Percentiles rank a stretch among this genome's conserved stretches.
Evolutionary conservation across 352 stramenopile genomes (phyloP).

Genomic region (Pythium rhizo-oryzae): DNA sequence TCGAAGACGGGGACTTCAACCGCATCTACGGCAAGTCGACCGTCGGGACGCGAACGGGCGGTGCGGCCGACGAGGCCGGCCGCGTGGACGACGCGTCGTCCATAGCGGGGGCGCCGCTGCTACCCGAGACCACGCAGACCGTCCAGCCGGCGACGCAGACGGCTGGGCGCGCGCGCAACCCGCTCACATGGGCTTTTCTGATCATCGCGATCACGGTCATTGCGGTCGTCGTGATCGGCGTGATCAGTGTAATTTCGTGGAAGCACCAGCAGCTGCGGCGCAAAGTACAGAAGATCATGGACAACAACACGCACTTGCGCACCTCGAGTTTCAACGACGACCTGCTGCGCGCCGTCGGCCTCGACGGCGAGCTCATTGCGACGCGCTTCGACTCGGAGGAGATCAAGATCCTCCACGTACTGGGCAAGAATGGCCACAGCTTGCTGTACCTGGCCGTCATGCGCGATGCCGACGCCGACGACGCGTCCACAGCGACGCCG

Average conservation of each 20-base stretch:
- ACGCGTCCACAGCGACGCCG: neutral
- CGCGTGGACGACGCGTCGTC: neutral
- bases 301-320: conserved; percentile 9
- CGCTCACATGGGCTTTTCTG: conserved; percentile 31
- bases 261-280: conserved; percentile 32
- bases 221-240: conserved; percentile 25
- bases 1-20: conserved; percentile 20
- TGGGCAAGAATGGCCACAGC: conserved; percentile 64
- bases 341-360: conserved; percentile 20
- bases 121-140: conserved; percentile 32
- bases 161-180: conserved; percentile 22
- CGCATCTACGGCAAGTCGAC: conserved; percentile 5
- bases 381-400: conserved; percentile 43
- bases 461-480: conserved; percentile 5
- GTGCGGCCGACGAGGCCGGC: neutral
- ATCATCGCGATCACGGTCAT: conserved; percentile 32
- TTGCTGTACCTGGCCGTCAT: conserved; percentile 69
- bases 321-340: conserved; percentile 23
- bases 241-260: conserved; percentile 33
- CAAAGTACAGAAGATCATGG: conserved; percentile 24
- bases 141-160: conserved; percentile 65
- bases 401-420: conserved; percentile 62
- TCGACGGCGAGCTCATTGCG: conserved; percentile 26
- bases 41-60: neutral
- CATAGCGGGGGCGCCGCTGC: neutral